phyloP scores from a whole-genome alignment of 164 flowering plant genomes.

The Liriodendron chinense region DNA sequence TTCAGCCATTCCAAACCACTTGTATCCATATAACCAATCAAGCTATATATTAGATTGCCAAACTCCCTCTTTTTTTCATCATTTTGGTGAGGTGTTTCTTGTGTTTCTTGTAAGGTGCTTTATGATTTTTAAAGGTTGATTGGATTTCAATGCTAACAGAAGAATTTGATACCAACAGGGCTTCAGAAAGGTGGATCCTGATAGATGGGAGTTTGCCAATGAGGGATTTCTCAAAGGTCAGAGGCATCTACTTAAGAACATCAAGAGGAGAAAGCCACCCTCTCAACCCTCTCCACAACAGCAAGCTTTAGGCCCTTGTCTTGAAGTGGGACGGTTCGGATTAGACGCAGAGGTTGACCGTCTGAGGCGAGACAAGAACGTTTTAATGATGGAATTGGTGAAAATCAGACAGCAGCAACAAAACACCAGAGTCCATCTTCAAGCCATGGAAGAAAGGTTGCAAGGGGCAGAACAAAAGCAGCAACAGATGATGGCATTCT shows the following conservation, averaged over 20 bases:
- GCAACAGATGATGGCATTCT: constrained; percentile 71
- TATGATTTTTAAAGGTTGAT: neutral
- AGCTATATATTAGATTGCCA: neutral
- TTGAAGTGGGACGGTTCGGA: constrained; percentile 64
- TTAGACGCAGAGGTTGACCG: constrained; percentile 56
- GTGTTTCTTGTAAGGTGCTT: too few relatives aligned
- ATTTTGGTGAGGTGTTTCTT: too few relatives aligned
- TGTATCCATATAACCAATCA: too few relatives aligned
- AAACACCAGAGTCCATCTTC: constrained; percentile 36
- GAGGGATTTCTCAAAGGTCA: constrained; percentile 74
- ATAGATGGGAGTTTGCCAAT: constrained; percentile 86
- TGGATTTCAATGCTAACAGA: neutral
- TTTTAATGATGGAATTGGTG: constrained; percentile 55
- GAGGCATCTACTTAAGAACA: constrained; percentile 56
- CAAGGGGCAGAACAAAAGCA: constrained; percentile 58
- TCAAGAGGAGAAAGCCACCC: constrained; percentile 56
- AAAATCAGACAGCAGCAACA: constrained; percentile 80
- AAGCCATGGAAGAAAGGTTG: constrained; percentile 54
- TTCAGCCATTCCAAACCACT: too few relatives aligned
- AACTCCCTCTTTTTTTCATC: neutral
- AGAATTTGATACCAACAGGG: constrained; percentile 42
- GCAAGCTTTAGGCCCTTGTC: constrained; percentile 39
- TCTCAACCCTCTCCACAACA: constrained; percentile 24
- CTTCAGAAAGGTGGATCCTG: constrained; percentile 79
- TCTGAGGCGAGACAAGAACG: constrained; percentile 62